Base-by-base conservation (phyloP, 2,329 filamentous ascomycete species). In the Ambrosiella cleistominuta region DNA sequence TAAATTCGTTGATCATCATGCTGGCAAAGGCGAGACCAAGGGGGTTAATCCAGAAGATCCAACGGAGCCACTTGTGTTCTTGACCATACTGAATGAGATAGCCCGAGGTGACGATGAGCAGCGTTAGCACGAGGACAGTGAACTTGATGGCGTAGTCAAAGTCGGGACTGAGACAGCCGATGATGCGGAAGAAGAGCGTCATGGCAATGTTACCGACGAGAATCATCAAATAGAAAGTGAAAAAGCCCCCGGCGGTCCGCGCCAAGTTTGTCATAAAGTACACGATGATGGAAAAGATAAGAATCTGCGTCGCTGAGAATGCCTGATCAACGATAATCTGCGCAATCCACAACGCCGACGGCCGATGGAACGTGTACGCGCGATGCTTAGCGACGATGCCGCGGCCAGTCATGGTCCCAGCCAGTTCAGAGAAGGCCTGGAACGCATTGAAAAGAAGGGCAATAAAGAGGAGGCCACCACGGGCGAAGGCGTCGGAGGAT, bases 1-100 rank as follows among this genome's bases (percentile, higher is more conserved):
- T 75, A 65, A 95, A 95, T 66, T 95, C 89, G 65, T 95, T 95
- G 64, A 86, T 80, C 86, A 95, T 93, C 69, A 95, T 69, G 1
- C 81, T 74, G 9, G 83, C 78, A 66, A 95, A 94, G 0, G 82
- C 80, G 1, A 93, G 75, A 51, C 86, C 87, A 0, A 90, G 72
- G 0, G 82, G 76, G 61, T 89, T 88, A 68, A 89, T 72, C 73
- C 83, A 91, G 70, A 82, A 87, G 61, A 91, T 82, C 87, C 87
- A 93, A 15, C 84, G 74, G 5, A 90, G 68, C 83, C 86, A 91
- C 3, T 83, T 81, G 64, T 88, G 83, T 64, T 86, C 79, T 1
- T 74, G 79, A 54, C 83, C 78, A 67, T 86, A 89, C 66, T 89
- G 87, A 60, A 95, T 91, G 47, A 94, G 71, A 68, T 93, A 95